Evolutionary conservation across 1,139 yeast species (phyloP), one percentile per base, ranked within the genome.

Genomic region (Magnusiomyces ingens): DNA sequence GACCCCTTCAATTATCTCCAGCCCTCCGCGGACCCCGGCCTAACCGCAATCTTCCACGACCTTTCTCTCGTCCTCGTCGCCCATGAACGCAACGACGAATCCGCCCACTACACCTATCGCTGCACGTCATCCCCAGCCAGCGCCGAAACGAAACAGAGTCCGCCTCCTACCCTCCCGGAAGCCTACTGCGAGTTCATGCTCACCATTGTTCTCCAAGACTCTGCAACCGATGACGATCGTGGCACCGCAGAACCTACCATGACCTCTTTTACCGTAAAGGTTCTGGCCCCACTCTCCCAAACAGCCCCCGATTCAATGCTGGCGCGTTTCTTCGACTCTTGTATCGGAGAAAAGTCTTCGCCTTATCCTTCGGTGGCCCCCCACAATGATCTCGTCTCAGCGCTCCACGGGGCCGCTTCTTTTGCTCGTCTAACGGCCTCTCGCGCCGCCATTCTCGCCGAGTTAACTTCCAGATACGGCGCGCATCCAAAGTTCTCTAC

Each of bases 331-430:
- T 43, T 43, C 10, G 21, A 21, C 13, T 19, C 22, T 11, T 17
- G 35, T 32, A 43, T 6, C n/a, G 35, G 15, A 21, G 12, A 43
- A 22, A 10, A 29, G 8, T 26, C 32, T 26, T 26, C 32, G 4
- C 8, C 32, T 26, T 26, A 4, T 26, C 8, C 32, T 26, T 26
- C 32, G 8, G 8, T 26, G 4, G 4, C 4, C 8, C 32, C 32
- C 32, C 32, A 26, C 8, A 26, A 26, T 26, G 41, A 45, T 36
- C 41, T 45, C 15, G 26, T 45, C 6, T 45, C 48, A 32, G 48
- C 48, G 3, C 41, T 45, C 5, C 40, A 45, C 19, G 41, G 41
- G 3, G 17, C 35, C 4, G 48, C 15, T 17, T 45, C 48, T 5
- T 45, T n/a, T 21, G 21, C 48, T 18, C 32, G 36, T 11, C 40